Conservation (phyloP, 352 stramenopile genomes). For the Phytopythium kandeliae region DNA sequence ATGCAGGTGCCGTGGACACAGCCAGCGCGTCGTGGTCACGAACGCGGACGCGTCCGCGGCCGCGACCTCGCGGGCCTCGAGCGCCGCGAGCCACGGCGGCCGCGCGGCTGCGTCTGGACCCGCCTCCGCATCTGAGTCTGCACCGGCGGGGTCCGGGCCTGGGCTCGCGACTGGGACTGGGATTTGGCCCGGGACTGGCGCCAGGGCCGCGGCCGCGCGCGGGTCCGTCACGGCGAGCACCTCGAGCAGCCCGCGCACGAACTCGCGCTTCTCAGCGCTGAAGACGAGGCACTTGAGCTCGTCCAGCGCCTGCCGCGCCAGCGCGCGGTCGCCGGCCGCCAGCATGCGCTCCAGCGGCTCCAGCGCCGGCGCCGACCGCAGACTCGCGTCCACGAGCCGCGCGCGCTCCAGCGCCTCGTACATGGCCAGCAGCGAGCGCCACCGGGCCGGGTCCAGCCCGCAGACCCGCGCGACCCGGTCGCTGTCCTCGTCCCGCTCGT, state of each 20-base stretch:
- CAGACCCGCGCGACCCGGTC: constrained; percentile 4
- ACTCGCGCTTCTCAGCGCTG: constrained; percentile 51
- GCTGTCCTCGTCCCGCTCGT: background rate
- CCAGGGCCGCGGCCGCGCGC: background rate
- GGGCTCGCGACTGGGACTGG: too few relatives aligned
- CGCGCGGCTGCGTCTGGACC: too few relatives aligned
- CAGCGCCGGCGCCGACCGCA: constrained; percentile 46
- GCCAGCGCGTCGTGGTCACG: constrained; percentile 22
- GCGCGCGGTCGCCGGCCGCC: constrained; percentile 18
- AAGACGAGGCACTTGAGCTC: constrained; percentile 51
- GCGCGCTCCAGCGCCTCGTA: constrained; percentile 53
- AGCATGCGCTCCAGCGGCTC: constrained; percentile 49
- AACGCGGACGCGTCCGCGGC: constrained; percentile 1
- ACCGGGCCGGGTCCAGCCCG: constrained; percentile 28
- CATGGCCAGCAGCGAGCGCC: constrained; percentile 46
- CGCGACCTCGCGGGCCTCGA: background rate
- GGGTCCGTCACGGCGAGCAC: constrained; percentile 22
- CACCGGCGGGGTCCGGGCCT: too few relatives aligned
- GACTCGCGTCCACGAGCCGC: constrained; percentile 39
- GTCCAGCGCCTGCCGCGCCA: constrained; percentile 42
- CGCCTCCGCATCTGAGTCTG: too few relatives aligned
- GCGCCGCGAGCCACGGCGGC: background rate
- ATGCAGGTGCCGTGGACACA: constrained; percentile 20
- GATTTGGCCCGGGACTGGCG: background rate
- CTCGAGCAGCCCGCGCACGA: constrained; percentile 52